Base-by-base conservation (phyloP, 257 asterid genomes). In the Dorcoceras hygrometricum region DNA sequence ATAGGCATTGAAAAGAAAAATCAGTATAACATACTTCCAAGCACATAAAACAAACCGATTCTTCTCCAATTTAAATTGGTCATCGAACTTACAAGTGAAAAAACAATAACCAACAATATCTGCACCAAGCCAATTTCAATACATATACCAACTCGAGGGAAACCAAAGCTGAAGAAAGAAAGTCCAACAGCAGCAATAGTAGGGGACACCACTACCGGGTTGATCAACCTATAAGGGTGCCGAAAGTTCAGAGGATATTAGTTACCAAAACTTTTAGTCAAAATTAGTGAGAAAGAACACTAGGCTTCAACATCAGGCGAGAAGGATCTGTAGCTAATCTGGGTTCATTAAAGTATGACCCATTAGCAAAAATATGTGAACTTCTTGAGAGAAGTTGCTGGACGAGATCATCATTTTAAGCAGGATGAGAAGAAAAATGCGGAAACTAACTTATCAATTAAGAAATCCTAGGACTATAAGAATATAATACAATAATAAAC, bases 151-250 rank as follows among this genome's bases (percentile, higher is more conserved):
- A 90, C 85, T 70, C 84, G 83, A 60, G 99, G 96, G 75, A 90
- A 87, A 57, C 97, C 99, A 70, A 87, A 94, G 82, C 96, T 85
- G 76, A 82, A 90, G 87, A 94, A 94, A 54, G 99, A 94, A 76
- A 94, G 97, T 65, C 99, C 99, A 64, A 94, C 91, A 25, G 99
- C 96, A 22, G 99, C 99, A 72, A 94, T 72, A 3, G 99, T 90
- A 54, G 99, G 98, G 73, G 97, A 66, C 70, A 94, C 96, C 61
- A 94, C 96, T 60, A 94, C 99, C 56, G 99, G 99, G 73, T 94
- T 94, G 75, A 94, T 94, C 81, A 84, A 81, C 86, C 99, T 88
- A 80, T 64, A 77, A 74, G 66, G 60, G 50, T 69, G 28, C 19
- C 55, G 18, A 32, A 69, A 67, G 72, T 29, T 23, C 26, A 29